These are phyloP conservation scores for Linanthus parryae DNA, from an alignment of 148 eudicot genomes.

Conservation along the genomic window DNA sequence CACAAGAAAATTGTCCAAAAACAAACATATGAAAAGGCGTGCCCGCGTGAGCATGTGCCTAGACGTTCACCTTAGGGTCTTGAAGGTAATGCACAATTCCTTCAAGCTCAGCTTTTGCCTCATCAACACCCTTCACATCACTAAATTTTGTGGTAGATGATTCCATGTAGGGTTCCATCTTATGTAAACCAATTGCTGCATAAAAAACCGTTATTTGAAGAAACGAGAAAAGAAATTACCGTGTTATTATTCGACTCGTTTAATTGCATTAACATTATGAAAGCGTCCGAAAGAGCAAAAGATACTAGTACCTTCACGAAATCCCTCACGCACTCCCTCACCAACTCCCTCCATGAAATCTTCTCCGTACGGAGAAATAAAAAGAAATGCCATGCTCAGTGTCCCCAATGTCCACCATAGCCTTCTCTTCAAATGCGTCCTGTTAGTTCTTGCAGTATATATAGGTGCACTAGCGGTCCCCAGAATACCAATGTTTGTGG, in stretches of 20 bases:
- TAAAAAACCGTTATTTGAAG: no score
- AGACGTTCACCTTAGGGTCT: constrained; percentile 74
- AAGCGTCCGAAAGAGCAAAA: neutral
- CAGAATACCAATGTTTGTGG: constrained; percentile 62
- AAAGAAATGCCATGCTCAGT: constrained; percentile 68
- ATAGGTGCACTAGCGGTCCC: constrained; percentile 88
- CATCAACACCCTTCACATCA: constrained; percentile 99
- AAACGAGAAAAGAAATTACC: no score
- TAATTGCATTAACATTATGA: no score
- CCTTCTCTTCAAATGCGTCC: constrained; percentile 82
- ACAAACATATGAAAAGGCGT: no score
- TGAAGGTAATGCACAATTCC: constrained; percentile 96
- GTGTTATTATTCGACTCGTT: no score
- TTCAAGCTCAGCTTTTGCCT: constrained; percentile 91
- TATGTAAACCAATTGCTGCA: constrained; percentile 84
- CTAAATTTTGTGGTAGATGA: constrained; percentile 72
- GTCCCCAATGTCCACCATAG: constrained; percentile 84
- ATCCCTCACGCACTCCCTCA: no score
- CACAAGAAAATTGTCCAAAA: no score
- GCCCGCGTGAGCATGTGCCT: neutral
- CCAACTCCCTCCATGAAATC: constrained; percentile 86
- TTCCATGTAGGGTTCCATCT: constrained; percentile 88
- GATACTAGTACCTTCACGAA: constrained; percentile 64
- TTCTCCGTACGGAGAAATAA: constrained; percentile 82
- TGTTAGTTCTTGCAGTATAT: constrained; percentile 81